phyloP scores from a whole-genome alignment of 2,329 filamentous ascomycete genomes.

The Aspergillus texensis region DNA sequence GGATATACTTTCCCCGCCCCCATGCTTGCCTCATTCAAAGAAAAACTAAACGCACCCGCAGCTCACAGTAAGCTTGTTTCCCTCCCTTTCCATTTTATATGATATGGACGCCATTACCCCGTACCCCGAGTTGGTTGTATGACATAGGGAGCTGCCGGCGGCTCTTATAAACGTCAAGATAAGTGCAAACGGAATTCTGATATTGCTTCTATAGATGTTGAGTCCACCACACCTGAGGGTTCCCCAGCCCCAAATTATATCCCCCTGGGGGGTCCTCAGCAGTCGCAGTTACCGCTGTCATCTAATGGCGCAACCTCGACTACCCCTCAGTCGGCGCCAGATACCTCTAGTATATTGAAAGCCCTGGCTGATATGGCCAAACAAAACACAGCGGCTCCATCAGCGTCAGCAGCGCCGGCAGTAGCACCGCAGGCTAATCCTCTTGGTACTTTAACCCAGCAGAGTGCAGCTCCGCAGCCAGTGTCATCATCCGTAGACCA shows the following conservation, averaged over 20 bases:
- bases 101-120: constrained; percentile 5
- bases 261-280: constrained; percentile 38
- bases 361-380: constrained; percentile 79
- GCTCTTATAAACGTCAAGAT: not conserved
- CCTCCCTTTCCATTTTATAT: constrained; percentile 17
- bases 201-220: constrained; percentile 51
- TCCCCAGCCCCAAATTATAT: constrained; percentile 51
- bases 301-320: constrained; percentile 27
- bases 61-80: constrained; percentile 64
- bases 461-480: constrained; percentile 44
- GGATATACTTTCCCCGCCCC: constrained; percentile 82
- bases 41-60: constrained; percentile 68
- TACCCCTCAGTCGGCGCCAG: constrained; percentile 48
- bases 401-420: constrained; percentile 38
- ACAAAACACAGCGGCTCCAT: constrained; percentile 63
- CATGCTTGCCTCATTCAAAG: constrained; percentile 81
- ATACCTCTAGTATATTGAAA: constrained; percentile 70
- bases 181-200: constrained; percentile 27
- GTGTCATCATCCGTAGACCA: constrained; percentile 50
- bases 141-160: not conserved
- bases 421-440: constrained; percentile 45
- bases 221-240: constrained; percentile 70
- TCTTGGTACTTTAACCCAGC: constrained; percentile 54
- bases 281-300: constrained; percentile 25
- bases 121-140: constrained; percentile 5